Percentiles rank a stretch among this genome's conserved stretches.
Evolutionary conservation across 306 rosid species (phyloP).

Genomic region (Dalbergia cochinchinensis): DNA sequence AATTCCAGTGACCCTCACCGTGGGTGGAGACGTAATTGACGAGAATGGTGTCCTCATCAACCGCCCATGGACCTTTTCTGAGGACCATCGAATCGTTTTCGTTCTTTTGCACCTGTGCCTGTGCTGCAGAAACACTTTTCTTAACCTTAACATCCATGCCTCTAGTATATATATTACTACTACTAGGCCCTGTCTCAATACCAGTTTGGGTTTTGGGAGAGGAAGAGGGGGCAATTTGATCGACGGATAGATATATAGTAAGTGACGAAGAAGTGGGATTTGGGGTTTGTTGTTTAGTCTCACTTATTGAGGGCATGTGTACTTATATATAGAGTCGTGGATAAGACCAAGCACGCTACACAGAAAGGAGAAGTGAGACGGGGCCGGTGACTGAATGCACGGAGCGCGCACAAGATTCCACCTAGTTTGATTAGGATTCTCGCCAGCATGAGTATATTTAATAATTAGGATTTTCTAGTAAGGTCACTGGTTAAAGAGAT

Average conservation of each 20-base stretch:
- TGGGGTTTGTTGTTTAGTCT: constrained; percentile 39
- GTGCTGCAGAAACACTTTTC: not conserved
- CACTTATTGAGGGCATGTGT: constrained; percentile 32
- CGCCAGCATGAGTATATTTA: no score
- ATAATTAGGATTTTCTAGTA: no score
- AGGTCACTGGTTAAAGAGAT: no score
- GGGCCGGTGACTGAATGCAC: constrained; percentile 35
- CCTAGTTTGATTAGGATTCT: not conserved
- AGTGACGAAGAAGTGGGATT: constrained; percentile 29
- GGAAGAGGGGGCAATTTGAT: not conserved
- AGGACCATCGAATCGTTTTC: constrained; percentile 40
- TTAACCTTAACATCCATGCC: constrained; percentile 27
- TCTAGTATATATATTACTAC: not conserved
- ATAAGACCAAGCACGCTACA: constrained; percentile 42
- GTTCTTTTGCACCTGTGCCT: not conserved
- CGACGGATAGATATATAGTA: not conserved
- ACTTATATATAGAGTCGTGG: constrained; percentile 43
- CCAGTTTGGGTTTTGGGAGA: not conserved
- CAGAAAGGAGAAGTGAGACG: constrained; percentile 28
- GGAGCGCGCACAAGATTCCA: constrained; percentile 25
- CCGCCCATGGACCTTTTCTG: constrained; percentile 77
- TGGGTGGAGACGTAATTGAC: constrained; percentile 52
- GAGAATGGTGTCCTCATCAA: constrained; percentile 68
- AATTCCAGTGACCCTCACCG: constrained; percentile 79
- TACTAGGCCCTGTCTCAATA: not conserved